Percentiles rank a stretch among this genome's conserved stretches.
phyloP scores from a whole-genome alignment of 208 protist species.

The Tritrichomonas foetus region DNA sequence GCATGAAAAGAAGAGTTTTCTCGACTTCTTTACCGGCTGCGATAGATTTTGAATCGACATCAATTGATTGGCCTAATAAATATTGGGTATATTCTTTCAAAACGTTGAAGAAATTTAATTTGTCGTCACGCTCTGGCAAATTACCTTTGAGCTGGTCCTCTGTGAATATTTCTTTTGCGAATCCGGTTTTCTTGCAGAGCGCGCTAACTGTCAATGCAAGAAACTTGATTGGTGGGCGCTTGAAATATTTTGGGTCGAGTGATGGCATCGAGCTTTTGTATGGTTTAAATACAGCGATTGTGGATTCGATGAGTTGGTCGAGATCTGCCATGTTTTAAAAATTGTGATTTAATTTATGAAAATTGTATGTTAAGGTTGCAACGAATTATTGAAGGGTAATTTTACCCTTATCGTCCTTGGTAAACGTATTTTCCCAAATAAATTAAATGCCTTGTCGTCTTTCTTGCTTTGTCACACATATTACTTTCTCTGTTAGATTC shows the following conservation, averaged over 20 bases:
- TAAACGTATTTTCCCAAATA: too few relatives aligned
- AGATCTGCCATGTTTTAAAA: neutral
- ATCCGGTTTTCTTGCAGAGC: neutral
- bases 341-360: too few relatives aligned
- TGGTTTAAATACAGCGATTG: neutral
- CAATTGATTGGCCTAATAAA: neutral
- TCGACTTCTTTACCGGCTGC: slow-evolving; percentile 19
- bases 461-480: too few relatives aligned
- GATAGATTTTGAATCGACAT: slow-evolving; percentile 11
- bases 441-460: too few relatives aligned
- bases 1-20: neutral
- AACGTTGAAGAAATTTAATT: slow-evolving; percentile 12
- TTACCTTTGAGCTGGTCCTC: neutral
- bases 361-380: too few relatives aligned
- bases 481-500: too few relatives aligned
- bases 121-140: neutral
- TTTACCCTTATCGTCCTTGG: too few relatives aligned
- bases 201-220: neutral
- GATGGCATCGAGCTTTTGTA: neutral
- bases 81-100: slow-evolving; percentile 11
- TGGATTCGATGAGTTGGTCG: neutral
- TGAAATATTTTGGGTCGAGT: neutral
- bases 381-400: too few relatives aligned
- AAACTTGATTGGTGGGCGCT: slow-evolving; percentile 29
- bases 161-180: neutral